phyloP scores from a whole-genome alignment of 1,139 yeast species.

The Taphrina populina region DNA sequence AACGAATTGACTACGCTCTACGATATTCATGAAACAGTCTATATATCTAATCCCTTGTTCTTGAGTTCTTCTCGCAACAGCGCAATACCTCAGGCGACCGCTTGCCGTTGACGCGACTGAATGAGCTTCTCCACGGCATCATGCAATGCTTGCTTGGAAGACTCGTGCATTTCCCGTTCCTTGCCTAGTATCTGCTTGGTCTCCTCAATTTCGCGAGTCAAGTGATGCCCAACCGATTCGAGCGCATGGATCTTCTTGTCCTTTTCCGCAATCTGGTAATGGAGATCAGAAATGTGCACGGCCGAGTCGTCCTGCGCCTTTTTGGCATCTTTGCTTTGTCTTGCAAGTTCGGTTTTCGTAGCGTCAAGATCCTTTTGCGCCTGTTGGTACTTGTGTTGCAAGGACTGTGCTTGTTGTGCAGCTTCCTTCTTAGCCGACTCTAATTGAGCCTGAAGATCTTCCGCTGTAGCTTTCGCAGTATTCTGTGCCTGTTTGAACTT shows the following conservation, averaged over 20 bases:
- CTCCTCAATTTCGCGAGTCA: conserved; percentile 13
- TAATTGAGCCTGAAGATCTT: conserved; percentile 1
- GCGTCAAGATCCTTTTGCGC: conserved; percentile 4
- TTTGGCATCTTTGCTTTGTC: conserved; percentile 2
- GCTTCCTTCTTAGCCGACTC: conserved; percentile 4
- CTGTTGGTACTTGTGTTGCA: conserved; percentile 1
- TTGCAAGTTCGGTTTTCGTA: conserved; percentile 1
- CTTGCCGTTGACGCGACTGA: conserved; percentile 4
- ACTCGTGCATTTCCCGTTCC: conserved; percentile 30
- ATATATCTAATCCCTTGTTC: conserved; percentile 11
- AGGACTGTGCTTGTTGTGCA: background rate
- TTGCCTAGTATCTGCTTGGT: too few species aligned
- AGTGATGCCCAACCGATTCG: conserved; percentile 4
- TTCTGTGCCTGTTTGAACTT: background rate
- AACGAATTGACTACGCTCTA: too few species aligned
- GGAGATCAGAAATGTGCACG: conserved; percentile 19
- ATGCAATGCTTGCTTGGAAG: conserved; percentile 18
- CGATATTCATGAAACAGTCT: too few species aligned
- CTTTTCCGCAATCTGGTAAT: conserved; percentile 24
- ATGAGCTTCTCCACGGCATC: conserved; percentile 24
- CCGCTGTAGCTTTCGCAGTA: background rate
- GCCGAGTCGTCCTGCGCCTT: conserved; percentile 13
- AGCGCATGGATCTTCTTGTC: conserved; percentile 19
- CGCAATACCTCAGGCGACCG: conserved; percentile 17
- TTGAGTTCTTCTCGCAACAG: conserved; percentile 8